Percentiles rank a stretch among this genome's conserved stretches.
These are phyloP conservation scores for Microbotryum saponariae DNA, from an alignment of 1,284 basidiomycete species.

Conservation along the genomic window DNA sequence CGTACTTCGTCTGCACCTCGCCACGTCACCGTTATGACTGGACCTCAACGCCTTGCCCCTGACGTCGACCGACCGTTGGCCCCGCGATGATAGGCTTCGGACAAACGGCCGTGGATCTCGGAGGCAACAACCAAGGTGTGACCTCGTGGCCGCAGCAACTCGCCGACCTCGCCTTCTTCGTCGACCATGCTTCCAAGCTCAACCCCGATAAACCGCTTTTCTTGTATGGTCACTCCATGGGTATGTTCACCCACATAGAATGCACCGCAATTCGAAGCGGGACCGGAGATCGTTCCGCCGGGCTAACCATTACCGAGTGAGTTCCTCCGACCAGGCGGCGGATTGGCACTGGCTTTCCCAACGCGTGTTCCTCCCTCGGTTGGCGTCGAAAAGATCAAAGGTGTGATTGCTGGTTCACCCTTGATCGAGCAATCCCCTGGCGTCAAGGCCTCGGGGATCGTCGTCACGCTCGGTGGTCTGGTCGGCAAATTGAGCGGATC, in stretches of 20 bases:
- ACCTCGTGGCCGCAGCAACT: slow-evolving; percentile 41
- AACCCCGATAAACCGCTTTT: slow-evolving; percentile 36
- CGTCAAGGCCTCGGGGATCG: slow-evolving; percentile 12
- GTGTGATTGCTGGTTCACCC: slow-evolving; percentile 39
- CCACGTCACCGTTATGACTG: no score
- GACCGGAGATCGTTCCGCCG: slow-evolving; percentile 9
- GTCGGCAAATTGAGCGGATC: slow-evolving; percentile 26
- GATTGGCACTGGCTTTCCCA: slow-evolving; percentile 38
- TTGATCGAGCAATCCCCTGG: slow-evolving; percentile 37
- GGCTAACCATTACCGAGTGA: slow-evolving; percentile 5
- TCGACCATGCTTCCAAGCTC: slow-evolving; percentile 29
- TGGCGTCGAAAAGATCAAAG: slow-evolving; percentile 37
- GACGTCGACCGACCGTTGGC: not conserved
- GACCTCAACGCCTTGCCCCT: no score
- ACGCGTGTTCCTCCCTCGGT: slow-evolving; percentile 35
- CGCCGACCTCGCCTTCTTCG: slow-evolving; percentile 39
- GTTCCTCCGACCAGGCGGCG: slow-evolving; percentile 30
- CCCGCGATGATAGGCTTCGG: slow-evolving; percentile 40
- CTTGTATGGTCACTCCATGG: slow-evolving; percentile 44
- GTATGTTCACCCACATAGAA: not conserved
- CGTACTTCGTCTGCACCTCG: no score
- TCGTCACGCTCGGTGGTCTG: slow-evolving; percentile 26
- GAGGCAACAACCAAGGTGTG: slow-evolving; percentile 38
- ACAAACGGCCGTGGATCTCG: slow-evolving; percentile 37
- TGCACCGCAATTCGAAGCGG: not conserved